phyloP scores from a whole-genome alignment of 768 basidiomycete genomes.

The Lentinula raphanica region DNA sequence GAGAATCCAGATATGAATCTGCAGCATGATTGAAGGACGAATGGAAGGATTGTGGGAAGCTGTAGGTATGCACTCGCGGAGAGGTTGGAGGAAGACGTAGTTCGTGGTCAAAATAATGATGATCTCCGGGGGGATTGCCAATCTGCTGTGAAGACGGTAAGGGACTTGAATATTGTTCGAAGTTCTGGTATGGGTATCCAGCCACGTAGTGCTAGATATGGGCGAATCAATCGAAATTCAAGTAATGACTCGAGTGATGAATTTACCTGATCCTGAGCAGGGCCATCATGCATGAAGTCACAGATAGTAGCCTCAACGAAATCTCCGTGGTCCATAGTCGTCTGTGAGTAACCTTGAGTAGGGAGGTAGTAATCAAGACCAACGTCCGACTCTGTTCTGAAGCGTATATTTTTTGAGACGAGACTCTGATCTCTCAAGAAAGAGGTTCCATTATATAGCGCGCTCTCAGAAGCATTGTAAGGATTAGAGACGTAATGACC shows the following conservation, averaged over 20 bases:
- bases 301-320: neutral
- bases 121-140: neutral
- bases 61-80: neutral
- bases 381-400: too few relatives aligned
- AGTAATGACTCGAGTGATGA: too few relatives aligned
- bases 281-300: neutral
- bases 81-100: neutral
- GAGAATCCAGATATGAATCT: neutral
- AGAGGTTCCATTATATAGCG: neutral
- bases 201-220: neutral
- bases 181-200: neutral
- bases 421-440: neutral
- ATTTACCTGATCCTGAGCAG: neutral
- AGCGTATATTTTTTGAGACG: neutral
- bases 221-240: too few relatives aligned
- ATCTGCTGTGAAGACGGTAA: neutral
- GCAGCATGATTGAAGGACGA: neutral
- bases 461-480: neutral
- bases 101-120: neutral
- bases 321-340: neutral
- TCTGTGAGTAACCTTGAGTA: neutral
- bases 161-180: neutral
- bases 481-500: constrained; percentile 2
- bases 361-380: too few relatives aligned
- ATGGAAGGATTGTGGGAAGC: neutral